Evolutionary conservation across 192 early-diverging fungal genomes (phyloP).

Genomic region (Geranomyces michiganensis): DNA sequence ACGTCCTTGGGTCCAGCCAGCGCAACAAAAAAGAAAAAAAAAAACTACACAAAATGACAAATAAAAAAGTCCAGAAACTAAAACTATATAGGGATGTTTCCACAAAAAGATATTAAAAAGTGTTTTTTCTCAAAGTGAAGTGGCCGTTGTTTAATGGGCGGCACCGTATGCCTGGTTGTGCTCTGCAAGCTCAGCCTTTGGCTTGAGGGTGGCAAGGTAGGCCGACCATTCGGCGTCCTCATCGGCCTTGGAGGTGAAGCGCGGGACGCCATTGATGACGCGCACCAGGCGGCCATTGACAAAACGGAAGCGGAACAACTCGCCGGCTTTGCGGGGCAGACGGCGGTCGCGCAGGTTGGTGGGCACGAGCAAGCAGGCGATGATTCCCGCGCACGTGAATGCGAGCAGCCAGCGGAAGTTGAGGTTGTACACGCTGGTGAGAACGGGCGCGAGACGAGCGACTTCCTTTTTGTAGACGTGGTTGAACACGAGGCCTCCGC

Average conservation of each 20-base stretch:
- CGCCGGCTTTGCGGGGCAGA: conserved; percentile 64
- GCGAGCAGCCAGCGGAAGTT: conserved; percentile 76
- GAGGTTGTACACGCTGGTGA: conserved; percentile 41
- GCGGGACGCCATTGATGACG: conserved; percentile 34
- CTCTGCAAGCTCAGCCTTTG: too few relatives aligned
- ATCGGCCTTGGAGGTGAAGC: conserved; percentile 42
- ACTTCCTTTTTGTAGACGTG: conserved; percentile 52
- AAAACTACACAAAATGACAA: too few relatives aligned
- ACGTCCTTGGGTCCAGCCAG: too few relatives aligned
- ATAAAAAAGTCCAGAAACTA: too few relatives aligned
- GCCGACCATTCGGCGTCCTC: conserved; percentile 58
- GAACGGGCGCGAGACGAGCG: conserved; percentile 50
- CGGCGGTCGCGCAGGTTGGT: conserved; percentile 66
- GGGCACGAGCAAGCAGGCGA: conserved; percentile 62
- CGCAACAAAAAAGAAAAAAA: too few relatives aligned
- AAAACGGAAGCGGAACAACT: conserved; percentile 56
- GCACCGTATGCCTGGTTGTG: too few relatives aligned
- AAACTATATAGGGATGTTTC: too few relatives aligned
- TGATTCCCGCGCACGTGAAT: conserved; percentile 60
- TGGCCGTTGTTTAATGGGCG: too few relatives aligned
- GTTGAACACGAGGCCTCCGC: conserved; percentile 72
- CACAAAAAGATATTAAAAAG: too few relatives aligned
- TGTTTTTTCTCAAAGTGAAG: too few relatives aligned
- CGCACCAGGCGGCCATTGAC: conserved; percentile 55
- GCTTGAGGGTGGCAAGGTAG: conserved; percentile 22